A percentile compares a stretch with the other conserved stretches of the same genome.
These are phyloP conservation scores for Dicorynia guianensis DNA, from an alignment of 306 rosid species.

Conservation along the genomic window DNA sequence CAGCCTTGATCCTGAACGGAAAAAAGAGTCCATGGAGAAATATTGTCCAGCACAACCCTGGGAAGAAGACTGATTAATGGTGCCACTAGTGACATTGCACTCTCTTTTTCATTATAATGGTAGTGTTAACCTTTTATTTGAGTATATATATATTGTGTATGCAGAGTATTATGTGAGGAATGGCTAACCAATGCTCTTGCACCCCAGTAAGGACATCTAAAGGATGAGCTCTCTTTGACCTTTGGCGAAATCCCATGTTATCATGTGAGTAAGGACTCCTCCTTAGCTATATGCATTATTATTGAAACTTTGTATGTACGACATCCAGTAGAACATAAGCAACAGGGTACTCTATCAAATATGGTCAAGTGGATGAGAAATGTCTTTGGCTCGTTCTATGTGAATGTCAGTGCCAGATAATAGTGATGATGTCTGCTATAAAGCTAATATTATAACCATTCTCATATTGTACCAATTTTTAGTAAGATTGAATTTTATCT, in stretches of 20 bases:
- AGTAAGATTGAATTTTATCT: constrained; percentile 1
- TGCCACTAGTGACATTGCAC: constrained; percentile 35
- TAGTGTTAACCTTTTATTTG: constrained; percentile 15
- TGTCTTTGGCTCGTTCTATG: constrained; percentile 25
- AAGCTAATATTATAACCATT: constrained; percentile 28
- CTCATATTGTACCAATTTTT: constrained; percentile 4
- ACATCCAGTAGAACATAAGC: constrained; percentile 12
- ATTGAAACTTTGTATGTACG: too few species aligned
- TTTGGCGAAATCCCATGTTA: constrained; percentile 20
- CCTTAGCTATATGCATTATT: background rate
- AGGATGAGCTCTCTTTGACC: constrained; percentile 35
- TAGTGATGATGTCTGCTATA: background rate
- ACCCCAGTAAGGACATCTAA: constrained; percentile 36
- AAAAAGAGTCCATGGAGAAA: constrained; percentile 94
- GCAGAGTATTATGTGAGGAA: constrained; percentile 36
- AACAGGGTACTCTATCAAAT: constrained; percentile 27
- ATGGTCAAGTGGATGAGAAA: constrained; percentile 4
- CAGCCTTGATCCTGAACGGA: constrained; percentile 97
- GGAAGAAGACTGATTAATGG: constrained; percentile 70
- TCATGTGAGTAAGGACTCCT: constrained; percentile 49
- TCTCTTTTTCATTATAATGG: constrained; percentile 24
- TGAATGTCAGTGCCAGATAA: constrained; percentile 6
- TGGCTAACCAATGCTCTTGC: constrained; percentile 33
- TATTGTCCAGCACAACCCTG: constrained; percentile 82
- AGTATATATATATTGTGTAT: background rate